These are phyloP conservation scores for Fibroporia radiculosa DNA, from an alignment of 768 basidiomycete species.

Conservation along the genomic window DNA sequence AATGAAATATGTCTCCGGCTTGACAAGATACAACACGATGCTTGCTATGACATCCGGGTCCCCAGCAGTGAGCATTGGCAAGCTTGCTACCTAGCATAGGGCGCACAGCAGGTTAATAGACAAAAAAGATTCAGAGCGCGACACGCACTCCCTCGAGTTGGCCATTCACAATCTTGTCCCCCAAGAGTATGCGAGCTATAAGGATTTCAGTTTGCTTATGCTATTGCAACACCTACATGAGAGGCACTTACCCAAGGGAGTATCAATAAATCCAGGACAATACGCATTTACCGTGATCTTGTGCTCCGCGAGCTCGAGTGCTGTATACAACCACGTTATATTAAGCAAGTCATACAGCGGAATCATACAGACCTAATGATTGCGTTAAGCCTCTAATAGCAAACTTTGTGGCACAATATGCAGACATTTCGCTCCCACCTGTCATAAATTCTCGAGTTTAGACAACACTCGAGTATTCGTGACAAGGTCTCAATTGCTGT, in stretches of 20 bases:
- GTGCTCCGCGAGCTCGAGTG: constrained; percentile 14
- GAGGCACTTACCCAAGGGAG: constrained; percentile 9
- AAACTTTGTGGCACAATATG: constrained; percentile 20
- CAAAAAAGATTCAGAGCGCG: too few species aligned
- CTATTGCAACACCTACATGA: neutral
- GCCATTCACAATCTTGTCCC: too few species aligned
- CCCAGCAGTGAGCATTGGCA: too few species aligned
- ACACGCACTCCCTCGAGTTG: too few species aligned
- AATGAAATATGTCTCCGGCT: constrained; percentile 15
- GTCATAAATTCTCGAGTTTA: neutral
- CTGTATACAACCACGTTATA: constrained; percentile 4
- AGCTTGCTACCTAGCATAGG: too few species aligned
- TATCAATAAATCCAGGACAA: constrained; percentile 19
- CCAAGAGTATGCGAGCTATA: too few species aligned
- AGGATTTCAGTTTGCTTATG: too few species aligned
- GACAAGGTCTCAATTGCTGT: neutral
- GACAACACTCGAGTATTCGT: too few species aligned
- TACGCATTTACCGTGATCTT: constrained; percentile 23
- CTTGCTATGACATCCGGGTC: constrained; percentile 14
- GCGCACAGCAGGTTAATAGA: too few species aligned
- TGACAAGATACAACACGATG: constrained; percentile 16
- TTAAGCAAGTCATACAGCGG: neutral
- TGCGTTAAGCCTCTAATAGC: constrained; percentile 21
- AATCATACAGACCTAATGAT: constrained; percentile 15
- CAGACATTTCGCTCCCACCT: constrained; percentile 2